phyloP scores from a whole-genome alignment of 2,329 filamentous ascomycete species.

The Ascochyta koolunga region DNA sequence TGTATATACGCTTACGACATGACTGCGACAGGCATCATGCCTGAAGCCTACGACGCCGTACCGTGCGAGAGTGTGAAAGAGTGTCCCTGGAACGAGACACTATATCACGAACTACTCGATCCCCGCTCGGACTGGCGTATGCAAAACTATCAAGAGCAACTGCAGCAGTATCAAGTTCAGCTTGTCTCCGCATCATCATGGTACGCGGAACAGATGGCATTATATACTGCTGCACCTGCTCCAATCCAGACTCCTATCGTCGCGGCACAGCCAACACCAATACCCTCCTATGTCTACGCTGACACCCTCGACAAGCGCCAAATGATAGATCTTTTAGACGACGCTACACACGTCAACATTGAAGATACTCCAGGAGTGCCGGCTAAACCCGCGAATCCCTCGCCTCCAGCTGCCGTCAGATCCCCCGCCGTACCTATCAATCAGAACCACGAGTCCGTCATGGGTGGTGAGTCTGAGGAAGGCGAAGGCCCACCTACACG shows the following conservation, averaged over 20 bases:
- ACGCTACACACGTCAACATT: slow-evolving; percentile 18
- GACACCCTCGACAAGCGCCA: slow-evolving; percentile 37
- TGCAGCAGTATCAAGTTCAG: slow-evolving; percentile 46
- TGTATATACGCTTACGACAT: slow-evolving; percentile 68
- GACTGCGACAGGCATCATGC: slow-evolving; percentile 65
- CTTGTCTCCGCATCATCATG: slow-evolving; percentile 40
- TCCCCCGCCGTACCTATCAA: slow-evolving; percentile 8
- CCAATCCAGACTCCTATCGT: slow-evolving; percentile 8
- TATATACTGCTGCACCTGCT: slow-evolving; percentile 31
- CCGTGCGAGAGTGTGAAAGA: slow-evolving; percentile 52
- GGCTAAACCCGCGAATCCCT: slow-evolving; percentile 4
- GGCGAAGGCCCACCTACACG: slow-evolving; percentile 31
- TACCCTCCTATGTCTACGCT: slow-evolving; percentile 23
- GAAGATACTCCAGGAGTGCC: slow-evolving; percentile 10
- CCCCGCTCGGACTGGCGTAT: slow-evolving; percentile 39
- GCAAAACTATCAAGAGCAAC: slow-evolving; percentile 34
- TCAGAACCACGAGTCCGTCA: slow-evolving; percentile 20
- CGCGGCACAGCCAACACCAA: slow-evolving; percentile 21
- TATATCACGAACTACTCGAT: slow-evolving; percentile 50
- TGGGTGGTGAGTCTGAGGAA: slow-evolving; percentile 28
- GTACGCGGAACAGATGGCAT: slow-evolving; percentile 36
- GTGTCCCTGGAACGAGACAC: slow-evolving; percentile 55
- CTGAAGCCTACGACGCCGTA: slow-evolving; percentile 62
- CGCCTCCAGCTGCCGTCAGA: slow-evolving; percentile 15
- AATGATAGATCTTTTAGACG: slow-evolving; percentile 33